Base-by-base conservation (phyloP, 805 yeast species). In the Barnettozyma populi region DNA sequence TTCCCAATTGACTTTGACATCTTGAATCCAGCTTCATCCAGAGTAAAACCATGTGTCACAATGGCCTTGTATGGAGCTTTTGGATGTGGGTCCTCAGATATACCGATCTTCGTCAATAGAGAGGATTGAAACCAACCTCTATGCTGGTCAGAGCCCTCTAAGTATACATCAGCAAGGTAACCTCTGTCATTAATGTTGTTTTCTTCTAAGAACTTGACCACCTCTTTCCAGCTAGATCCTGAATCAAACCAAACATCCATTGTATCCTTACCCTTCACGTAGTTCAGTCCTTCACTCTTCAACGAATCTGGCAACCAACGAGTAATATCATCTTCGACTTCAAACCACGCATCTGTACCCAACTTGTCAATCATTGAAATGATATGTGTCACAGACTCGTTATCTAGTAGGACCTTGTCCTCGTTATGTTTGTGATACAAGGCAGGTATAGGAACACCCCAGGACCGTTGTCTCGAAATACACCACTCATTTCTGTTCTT, bases 231-330 rank as follows among this genome's bases (percentile, higher is more conserved):
- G 31, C 94, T 83, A 0, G 95, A 79, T 0, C 99, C 99, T 36
- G 96, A 86, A 65, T 94, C 99, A 68, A 94, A 92, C 99, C 99
- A 94, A 18, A 94, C 99, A 67, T 94, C 99, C 90, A 94, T 86
- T 0, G 99, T 94, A 57, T 94, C 99, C 39, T 72, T 76, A 1
- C 96, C 92, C 57, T 87, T 84, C 21, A 60, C 59, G 52, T 73
- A 85, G 2, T 69, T 56, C 2, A 57, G 47, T 0, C 80, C 83
- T 25, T 68, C 58, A 16, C 57, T 63, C 23, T 70, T 64, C 46
- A 70, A 69, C 2, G 65, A 56, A 2, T 69, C 71, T 0, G 97
- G 97, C 14, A 94, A 63, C 97, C 97, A 94, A 51, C 79, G 73
- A 18, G 67, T 65, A 5, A 66, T 52, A 40, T 83, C 68, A 41